phyloP scores from a whole-genome alignment of 164 flowering plant genomes.

The Taxillus chinensis region DNA sequence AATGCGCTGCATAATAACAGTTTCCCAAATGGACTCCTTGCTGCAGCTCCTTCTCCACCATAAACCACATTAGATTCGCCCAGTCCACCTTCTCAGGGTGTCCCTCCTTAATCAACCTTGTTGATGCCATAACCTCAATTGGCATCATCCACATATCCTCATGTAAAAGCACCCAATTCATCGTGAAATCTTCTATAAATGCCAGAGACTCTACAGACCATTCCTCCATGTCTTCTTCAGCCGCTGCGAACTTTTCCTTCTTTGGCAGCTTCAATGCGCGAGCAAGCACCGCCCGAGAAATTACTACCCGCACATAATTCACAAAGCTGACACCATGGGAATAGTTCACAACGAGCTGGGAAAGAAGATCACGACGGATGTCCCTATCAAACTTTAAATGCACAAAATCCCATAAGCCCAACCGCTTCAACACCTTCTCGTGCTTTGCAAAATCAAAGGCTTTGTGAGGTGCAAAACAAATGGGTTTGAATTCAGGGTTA shows the following conservation, averaged over 20 bases:
- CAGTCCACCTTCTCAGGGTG: constrained; percentile 72
- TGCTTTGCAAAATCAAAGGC: constrained; percentile 42
- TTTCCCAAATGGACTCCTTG: constrained; percentile 17
- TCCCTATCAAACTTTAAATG: constrained; percentile 46
- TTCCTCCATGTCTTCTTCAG: constrained; percentile 18
- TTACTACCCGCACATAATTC: constrained; percentile 29
- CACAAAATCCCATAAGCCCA: constrained; percentile 85
- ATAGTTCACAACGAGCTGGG: constrained; percentile 44
- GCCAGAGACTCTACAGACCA: constrained; percentile 26
- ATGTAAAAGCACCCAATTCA: constrained; percentile 74
- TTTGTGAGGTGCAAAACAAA: constrained; percentile 55
- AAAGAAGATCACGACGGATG: constrained; percentile 47
- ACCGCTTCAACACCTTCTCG: constrained; percentile 39
- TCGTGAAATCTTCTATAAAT: constrained; percentile 51
- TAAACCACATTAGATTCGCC: constrained; percentile 75
- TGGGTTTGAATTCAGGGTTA: constrained; percentile 25
- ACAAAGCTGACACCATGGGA: constrained; percentile 26
- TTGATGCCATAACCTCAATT: constrained; percentile 39
- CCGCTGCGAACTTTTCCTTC: constrained; percentile 29
- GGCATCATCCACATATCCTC: constrained; percentile 78
- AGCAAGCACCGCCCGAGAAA: constrained; percentile 59
- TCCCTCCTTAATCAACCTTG: constrained; percentile 44
- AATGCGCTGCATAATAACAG: constrained; percentile 66
- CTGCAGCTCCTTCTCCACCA: constrained; percentile 81
- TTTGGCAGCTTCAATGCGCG: constrained; percentile 72